Evolutionary conservation across 169 alveolate species (phyloP).

Genomic region (Toxoplasma gondii): DNA sequence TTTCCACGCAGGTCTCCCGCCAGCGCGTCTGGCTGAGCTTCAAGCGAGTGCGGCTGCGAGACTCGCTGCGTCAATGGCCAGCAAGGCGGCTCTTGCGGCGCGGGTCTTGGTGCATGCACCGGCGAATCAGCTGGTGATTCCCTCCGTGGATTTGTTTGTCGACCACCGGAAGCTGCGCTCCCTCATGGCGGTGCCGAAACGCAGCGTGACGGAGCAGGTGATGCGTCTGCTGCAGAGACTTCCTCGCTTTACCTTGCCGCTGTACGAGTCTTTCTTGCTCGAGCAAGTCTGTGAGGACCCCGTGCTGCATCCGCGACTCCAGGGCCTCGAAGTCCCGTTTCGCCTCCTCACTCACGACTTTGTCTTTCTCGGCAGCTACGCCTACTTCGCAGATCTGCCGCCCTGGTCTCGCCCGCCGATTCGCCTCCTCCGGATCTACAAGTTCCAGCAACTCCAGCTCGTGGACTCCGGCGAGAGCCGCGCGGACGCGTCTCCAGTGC

Average conservation of each 20-base stretch:
- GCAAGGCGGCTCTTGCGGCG: background rate
- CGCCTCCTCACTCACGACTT: constrained; percentile 77
- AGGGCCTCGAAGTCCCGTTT: constrained; percentile 77
- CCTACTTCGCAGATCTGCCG: constrained; percentile 78
- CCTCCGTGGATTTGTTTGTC: constrained; percentile 75
- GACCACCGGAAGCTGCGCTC: constrained; percentile 71
- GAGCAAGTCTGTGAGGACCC: constrained; percentile 79
- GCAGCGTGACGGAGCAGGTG: constrained; percentile 63
- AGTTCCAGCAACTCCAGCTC: constrained; percentile 72
- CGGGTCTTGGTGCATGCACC: constrained; percentile 1
- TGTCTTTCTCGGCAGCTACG: constrained; percentile 73
- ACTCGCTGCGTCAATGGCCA: constrained; percentile 29
- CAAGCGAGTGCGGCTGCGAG: constrained; percentile 1
- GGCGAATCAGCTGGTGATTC: constrained; percentile 39
- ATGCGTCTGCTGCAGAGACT: constrained; percentile 69
- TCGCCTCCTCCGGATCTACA: constrained; percentile 70
- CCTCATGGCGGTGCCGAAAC: constrained; percentile 56
- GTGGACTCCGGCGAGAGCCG: background rate
- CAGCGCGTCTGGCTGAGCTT: constrained; percentile 34
- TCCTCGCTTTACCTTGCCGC: constrained; percentile 77
- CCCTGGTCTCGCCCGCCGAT: constrained; percentile 79
- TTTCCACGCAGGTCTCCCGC: constrained; percentile 49
- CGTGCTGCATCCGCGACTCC: constrained; percentile 70
- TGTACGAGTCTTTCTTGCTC: constrained; percentile 76
- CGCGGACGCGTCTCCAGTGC: background rate